These are phyloP conservation scores for Pulveroboletus sp. DNA, from an alignment of 768 basidiomycete species.

Conservation along the genomic window DNA sequence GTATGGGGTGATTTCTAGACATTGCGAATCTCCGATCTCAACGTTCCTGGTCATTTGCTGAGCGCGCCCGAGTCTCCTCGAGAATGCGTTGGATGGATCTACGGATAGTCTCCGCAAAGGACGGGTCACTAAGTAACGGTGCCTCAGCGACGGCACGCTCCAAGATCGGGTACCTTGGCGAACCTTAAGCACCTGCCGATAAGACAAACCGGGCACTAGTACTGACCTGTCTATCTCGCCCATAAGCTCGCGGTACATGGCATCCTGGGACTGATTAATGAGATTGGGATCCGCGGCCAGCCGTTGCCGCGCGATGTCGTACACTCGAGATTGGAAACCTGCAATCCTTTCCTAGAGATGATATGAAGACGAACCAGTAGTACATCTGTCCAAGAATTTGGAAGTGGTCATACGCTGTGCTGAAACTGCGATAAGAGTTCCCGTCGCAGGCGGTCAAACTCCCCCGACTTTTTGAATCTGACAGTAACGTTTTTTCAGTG, in stretches of 20 bases:
- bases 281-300: slow-evolving; percentile 52
- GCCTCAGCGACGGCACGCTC: slow-evolving; percentile 57
- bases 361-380: background rate
- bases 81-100: slow-evolving; percentile 44
- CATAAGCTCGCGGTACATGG: slow-evolving; percentile 57
- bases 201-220: background rate
- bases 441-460: slow-evolving; percentile 68
- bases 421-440: slow-evolving; percentile 62
- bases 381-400: background rate
- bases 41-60: background rate
- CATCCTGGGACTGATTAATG: slow-evolving; percentile 48
- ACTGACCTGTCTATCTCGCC: slow-evolving; percentile 69
- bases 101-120: slow-evolving; percentile 43
- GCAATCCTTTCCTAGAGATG: slow-evolving; percentile 43
- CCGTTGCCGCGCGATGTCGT: slow-evolving; percentile 57
- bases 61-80: slow-evolving; percentile 32
- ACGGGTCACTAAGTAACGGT: slow-evolving; percentile 44
- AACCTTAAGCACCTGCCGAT: background rate
- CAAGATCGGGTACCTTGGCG: slow-evolving; percentile 56
- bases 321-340: slow-evolving; percentile 54
- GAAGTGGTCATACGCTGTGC: slow-evolving; percentile 46
- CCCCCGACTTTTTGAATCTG: slow-evolving; percentile 78
- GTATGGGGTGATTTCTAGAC: background rate
- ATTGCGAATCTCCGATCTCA: background rate
- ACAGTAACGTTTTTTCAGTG: slow-evolving; percentile 1